Base-by-base conservation (phyloP, 805 yeast species). In the Metschnikowia gruessii region DNA sequence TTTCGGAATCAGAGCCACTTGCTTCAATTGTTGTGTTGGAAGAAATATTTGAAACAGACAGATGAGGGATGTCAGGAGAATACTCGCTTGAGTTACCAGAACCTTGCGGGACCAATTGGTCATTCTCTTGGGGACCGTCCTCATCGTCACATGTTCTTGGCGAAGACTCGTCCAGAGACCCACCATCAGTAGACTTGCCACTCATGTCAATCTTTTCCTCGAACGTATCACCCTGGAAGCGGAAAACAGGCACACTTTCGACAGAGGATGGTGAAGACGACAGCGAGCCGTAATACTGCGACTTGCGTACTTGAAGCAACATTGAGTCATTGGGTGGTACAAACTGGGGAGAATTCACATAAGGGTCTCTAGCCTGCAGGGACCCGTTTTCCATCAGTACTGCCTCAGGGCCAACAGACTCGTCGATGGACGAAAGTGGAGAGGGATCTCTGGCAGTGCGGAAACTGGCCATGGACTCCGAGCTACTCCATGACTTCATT, bases 341-440 rank as follows among this genome's bases (percentile, higher is more conserved):
- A 12, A 18, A 12, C 6, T 35, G 21, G 13, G 29, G 7, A 2
- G 19, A 4, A 21, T 4, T 35, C 19, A 15, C 3, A 35, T 9
- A 21, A 22, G 10, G n/a, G 17, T 13, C 38, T 17, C 18, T 22
- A 17, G 26, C 17, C 8, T 22, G 28, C 18, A 18, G 22, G 4
- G 10, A 2, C 19, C 17, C 24, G 31, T 24, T 18, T n/a, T 18
- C 21, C 17, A 13, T n/a, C 16, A 9, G 33, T 4, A 11, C 12
- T 8, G 34, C 19, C 8, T 35, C 41, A 9, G 44, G 17, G 9
- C 37, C 41, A n/a, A 19, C 34, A 3, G 43, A 15, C 30, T 51
- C 55, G 24, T 51, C 40, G 13, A 51, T 51, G 9, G 51, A 46
- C 24, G 51, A 43, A 9, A 51, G 42, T 3, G 51, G 44, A n/a